A percentile compares a stretch with the other conserved stretches of the same genome.
These are phyloP conservation scores for Prinsepia uniflora DNA, from an alignment of 306 rosid species.

Conservation along the genomic window DNA sequence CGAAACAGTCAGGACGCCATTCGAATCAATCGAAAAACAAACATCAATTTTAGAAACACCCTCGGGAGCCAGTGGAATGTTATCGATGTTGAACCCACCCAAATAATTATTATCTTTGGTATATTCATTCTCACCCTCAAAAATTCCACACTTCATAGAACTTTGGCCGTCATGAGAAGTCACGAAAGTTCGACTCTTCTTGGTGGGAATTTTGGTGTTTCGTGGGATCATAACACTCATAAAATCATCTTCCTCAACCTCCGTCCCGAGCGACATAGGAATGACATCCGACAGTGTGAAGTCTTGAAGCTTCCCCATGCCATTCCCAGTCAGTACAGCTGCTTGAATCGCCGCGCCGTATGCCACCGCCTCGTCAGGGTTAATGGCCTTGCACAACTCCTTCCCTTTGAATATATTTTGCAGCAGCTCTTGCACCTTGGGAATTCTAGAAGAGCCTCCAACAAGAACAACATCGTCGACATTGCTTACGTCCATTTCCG, in stretches of 20 bases:
- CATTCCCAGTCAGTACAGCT: background rate
- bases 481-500: background rate
- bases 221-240: background rate
- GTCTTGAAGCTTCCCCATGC: background rate
- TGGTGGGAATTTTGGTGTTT: background rate
- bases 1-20: background rate
- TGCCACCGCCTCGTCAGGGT: background rate
- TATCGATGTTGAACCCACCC: background rate
- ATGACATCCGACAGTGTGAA: background rate
- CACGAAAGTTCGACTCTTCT: background rate
- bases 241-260: no score
- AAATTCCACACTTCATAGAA: no score
- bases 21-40: background rate
- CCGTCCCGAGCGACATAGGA: background rate
- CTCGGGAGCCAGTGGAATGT: background rate
- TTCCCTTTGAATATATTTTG: background rate
- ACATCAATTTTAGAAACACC: background rate
- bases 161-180: background rate
- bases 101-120: background rate
- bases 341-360: background rate
- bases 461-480: background rate
- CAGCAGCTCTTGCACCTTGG: background rate
- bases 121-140: background rate
- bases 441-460: background rate
- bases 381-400: background rate